These are phyloP conservation scores for Candida freyschussii DNA, from an alignment of 1,139 yeast genomes.

Conservation along the genomic window DNA sequence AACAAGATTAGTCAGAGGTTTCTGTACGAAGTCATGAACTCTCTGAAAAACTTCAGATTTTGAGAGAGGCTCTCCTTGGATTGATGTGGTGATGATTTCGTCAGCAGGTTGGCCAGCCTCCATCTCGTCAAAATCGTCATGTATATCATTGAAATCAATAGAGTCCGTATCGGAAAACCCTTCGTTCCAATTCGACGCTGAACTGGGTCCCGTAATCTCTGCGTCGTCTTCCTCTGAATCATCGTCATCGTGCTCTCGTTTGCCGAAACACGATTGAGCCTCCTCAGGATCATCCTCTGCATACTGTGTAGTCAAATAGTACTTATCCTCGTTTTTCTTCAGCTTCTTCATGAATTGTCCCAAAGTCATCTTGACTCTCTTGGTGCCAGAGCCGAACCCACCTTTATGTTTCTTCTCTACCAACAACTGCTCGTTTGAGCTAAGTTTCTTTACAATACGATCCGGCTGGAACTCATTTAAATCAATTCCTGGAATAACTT, in stretches of 20 bases:
- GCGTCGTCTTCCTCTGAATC: slow-evolving; percentile 15
- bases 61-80: slow-evolving; percentile 23
- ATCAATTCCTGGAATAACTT: slow-evolving; percentile 19
- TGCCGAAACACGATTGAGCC: slow-evolving; percentile 38
- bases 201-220: slow-evolving; percentile 1
- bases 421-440: slow-evolving; percentile 36
- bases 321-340: slow-evolving; percentile 31
- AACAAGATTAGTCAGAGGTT: slow-evolving; percentile 50
- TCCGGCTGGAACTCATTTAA: slow-evolving; percentile 25
- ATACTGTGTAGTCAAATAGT: slow-evolving; percentile 68
- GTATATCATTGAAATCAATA: slow-evolving; percentile 40
- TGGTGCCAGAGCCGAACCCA: slow-evolving; percentile 64
- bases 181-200: slow-evolving; percentile 8
- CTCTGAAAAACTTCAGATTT: slow-evolving; percentile 31
- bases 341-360: slow-evolving; percentile 41
- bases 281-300: slow-evolving; percentile 38
- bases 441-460: slow-evolving; percentile 31
- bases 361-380: slow-evolving; percentile 45
- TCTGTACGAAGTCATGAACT: slow-evolving; percentile 49
- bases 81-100: slow-evolving; percentile 17
- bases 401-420: slow-evolving; percentile 52
- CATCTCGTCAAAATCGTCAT: slow-evolving; percentile 48
- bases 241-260: slow-evolving; percentile 15
- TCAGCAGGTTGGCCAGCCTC: slow-evolving; percentile 24
- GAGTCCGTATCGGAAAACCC: slow-evolving; percentile 35